Conservation (phyloP, 2,329 filamentous ascomycete genomes). For the Pyrenochaeta sp. region DNA sequence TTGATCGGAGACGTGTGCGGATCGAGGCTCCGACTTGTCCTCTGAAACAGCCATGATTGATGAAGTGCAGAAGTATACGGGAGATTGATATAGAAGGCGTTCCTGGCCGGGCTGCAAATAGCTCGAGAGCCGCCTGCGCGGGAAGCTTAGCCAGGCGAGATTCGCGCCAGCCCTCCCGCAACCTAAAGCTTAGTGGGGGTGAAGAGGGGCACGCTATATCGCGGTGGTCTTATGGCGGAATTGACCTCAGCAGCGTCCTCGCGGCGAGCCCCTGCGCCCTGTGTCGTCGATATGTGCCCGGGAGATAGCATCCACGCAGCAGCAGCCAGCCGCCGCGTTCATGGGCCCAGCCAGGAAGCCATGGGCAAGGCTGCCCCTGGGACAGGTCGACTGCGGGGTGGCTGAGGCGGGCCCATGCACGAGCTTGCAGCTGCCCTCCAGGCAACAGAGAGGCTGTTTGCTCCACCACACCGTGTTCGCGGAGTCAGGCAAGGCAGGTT, state of each 20-base stretch:
- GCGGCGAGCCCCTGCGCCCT: too few relatives aligned
- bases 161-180: constrained; percentile 24
- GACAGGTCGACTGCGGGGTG: constrained; percentile 6
- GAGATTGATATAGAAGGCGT: constrained; percentile 17
- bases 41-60: constrained; percentile 37
- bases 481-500: constrained; percentile 15
- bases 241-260: too few relatives aligned
- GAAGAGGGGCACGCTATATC: constrained; percentile 25
- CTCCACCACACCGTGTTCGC: constrained; percentile 11
- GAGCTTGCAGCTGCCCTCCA: constrained; percentile 12
- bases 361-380: background rate
- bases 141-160: constrained; percentile 14
- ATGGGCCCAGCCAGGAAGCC: too few relatives aligned
- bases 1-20: constrained; percentile 71
- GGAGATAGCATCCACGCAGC: too few relatives aligned
- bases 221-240: background rate
- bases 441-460: constrained; percentile 24
- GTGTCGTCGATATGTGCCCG: too few relatives aligned
- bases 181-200: constrained; percentile 18
- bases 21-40: constrained; percentile 27
- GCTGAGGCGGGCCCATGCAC: constrained; percentile 17
- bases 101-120: constrained; percentile 20
- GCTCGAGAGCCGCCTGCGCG: constrained; percentile 17
- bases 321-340: too few relatives aligned
- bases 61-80: constrained; percentile 14